Evolutionary conservation across 176 grass and related monocot genomes (phyloP).

Genomic region (Cocos nucifera): DNA sequence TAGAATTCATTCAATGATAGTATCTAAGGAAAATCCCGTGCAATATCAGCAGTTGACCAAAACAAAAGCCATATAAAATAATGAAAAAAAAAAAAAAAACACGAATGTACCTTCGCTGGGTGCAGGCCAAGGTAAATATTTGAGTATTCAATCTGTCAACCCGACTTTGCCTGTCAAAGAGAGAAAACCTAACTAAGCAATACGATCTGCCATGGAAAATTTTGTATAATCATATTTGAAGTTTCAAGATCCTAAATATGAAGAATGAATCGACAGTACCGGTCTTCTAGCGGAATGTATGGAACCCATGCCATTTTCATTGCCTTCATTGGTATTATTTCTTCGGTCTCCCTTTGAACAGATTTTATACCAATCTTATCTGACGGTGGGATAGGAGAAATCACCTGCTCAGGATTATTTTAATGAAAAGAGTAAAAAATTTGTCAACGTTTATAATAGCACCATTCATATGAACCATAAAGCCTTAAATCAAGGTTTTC

Average conservation of each 20-base stretch:
- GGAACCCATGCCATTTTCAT: conserved; percentile 99
- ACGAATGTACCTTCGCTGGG: conserved; percentile 52
- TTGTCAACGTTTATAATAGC: not conserved
- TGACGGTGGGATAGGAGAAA: conserved; percentile 71
- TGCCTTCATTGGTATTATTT: conserved; percentile 77
- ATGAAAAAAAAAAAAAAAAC: conserved; percentile 7
- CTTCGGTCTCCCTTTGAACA: conserved; percentile 83
- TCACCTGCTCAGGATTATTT: conserved; percentile 39
- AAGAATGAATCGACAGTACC: conserved; percentile 26
- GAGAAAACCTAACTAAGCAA: conserved; percentile 1
- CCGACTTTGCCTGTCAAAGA: conserved; percentile 36
- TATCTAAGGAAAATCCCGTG: too few relatives aligned
- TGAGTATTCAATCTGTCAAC: conserved; percentile 64
- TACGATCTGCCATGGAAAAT: too few relatives aligned
- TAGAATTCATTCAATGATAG: too few relatives aligned
- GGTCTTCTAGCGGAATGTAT: conserved; percentile 72
- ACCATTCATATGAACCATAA: too few relatives aligned
- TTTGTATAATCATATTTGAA: not conserved
- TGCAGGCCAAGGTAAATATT: conserved; percentile 87
- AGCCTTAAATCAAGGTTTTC: too few relatives aligned
- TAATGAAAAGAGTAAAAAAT: not conserved
- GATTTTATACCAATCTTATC: conserved; percentile 93
- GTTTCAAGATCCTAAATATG: not conserved
- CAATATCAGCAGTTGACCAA: not conserved
- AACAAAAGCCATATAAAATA: not conserved